phyloP scores from a whole-genome alignment of 345 rosid species.

The Boechera divaricarpa region DNA sequence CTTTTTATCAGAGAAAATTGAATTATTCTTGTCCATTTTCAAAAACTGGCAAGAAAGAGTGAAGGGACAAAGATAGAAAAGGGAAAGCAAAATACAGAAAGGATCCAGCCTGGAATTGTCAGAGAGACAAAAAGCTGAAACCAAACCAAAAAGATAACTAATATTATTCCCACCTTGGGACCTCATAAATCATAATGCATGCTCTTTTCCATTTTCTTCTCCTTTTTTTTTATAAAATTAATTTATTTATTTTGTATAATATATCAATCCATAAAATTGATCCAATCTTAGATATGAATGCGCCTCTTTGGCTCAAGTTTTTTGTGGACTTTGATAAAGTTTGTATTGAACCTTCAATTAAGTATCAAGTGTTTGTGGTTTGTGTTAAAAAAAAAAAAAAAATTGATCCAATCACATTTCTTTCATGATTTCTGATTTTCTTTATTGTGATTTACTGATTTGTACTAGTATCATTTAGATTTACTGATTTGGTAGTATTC shows the following conservation, averaged over 20 bases:
- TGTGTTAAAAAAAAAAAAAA: too few species aligned
- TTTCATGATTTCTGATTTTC: background rate
- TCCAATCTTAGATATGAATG: background rate
- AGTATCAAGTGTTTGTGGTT: too few species aligned
- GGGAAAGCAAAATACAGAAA: conserved; percentile 38
- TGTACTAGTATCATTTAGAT: too few species aligned
- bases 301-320: too few species aligned
- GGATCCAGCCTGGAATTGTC: conserved; percentile 43
- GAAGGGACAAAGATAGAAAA: conserved; percentile 20
- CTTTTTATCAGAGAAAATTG: background rate
- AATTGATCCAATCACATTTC: background rate
- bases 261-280: background rate
- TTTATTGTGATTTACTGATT: background rate
- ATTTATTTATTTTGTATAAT: background rate
- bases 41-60: background rate
- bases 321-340: too few species aligned
- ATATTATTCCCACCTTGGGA: conserved; percentile 23
- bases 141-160: conserved; percentile 31
- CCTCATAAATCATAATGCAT: conserved; percentile 22
- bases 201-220: conserved; percentile 5
- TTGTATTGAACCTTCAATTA: too few species aligned
- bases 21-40: conserved; percentile 10
- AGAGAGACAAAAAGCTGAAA: conserved; percentile 41
- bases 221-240: too few species aligned
- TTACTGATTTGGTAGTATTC: too few species aligned